phyloP scores from a whole-genome alignment of 768 basidiomycete genomes.

The Lactarius evosmus region DNA sequence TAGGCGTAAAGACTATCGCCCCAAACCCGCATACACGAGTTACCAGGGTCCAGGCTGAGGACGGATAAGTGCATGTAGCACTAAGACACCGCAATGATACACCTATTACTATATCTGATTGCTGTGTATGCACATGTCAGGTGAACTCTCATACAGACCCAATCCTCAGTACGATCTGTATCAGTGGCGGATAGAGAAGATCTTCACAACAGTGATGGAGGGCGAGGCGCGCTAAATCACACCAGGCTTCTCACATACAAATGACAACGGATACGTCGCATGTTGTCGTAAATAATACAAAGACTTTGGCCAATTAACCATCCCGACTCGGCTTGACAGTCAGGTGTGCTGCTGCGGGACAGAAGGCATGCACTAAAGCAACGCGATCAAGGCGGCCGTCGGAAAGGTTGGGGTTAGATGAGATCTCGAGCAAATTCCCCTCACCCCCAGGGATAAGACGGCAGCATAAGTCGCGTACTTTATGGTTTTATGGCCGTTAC shows the following conservation, averaged over 20 bases:
- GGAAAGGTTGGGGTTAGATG: slow-evolving; percentile 4
- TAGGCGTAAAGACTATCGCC: not conserved
- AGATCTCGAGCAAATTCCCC: not conserved
- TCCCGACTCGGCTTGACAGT: slow-evolving; percentile 28
- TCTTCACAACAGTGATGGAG: not conserved
- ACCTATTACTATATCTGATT: not conserved
- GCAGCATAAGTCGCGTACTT: slow-evolving; percentile 19
- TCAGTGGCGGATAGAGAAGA: not conserved
- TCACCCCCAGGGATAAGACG: not conserved
- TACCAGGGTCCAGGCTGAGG: not conserved
- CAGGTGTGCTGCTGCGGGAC: slow-evolving; percentile 14
- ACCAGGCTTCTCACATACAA: slow-evolving; percentile 11
- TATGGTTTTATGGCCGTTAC: slow-evolving; percentile 31
- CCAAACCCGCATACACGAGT: not conserved
- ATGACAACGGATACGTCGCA: slow-evolving; percentile 14
- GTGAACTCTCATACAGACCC: not conserved
- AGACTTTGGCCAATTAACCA: slow-evolving; percentile 25
- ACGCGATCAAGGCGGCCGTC: slow-evolving; percentile 4
- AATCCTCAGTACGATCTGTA: not conserved
- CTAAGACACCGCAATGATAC: no score
- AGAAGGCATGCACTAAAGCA: slow-evolving; percentile 19
- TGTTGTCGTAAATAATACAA: slow-evolving; percentile 24
- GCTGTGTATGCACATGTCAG: no score
- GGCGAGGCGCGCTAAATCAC: not conserved
- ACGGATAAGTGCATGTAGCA: not conserved